A percentile compares a stretch with the other conserved stretches of the same genome.
phyloP scores from a whole-genome alignment of 345 rosid genomes.

The Salix koriyanagi region DNA sequence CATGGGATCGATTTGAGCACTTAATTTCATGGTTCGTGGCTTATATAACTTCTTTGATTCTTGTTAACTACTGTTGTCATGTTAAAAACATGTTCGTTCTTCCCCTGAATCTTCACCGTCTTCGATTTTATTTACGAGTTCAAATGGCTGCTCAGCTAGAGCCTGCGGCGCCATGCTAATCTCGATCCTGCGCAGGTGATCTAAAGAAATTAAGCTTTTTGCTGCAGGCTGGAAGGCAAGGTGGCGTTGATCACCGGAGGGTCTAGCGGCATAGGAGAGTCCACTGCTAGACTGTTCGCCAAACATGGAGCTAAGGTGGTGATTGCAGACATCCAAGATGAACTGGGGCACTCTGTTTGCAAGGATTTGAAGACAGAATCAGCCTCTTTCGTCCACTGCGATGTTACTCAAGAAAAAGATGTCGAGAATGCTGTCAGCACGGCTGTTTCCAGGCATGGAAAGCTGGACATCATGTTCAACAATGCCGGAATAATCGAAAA shows the following conservation, averaged over 20 bases:
- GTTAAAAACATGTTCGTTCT: too few species aligned
- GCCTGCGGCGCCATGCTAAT: too few species aligned
- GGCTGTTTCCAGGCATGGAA: conserved; percentile 4
- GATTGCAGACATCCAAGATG: conserved; percentile 37
- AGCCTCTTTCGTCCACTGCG: conserved; percentile 6
- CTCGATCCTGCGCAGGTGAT: too few species aligned
- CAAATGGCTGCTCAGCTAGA: too few species aligned
- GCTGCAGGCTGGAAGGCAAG: conserved; percentile 33
- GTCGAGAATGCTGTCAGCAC: conserved; percentile 1
- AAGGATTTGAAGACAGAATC: background rate
- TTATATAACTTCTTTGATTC: too few species aligned
- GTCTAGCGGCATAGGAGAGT: conserved; percentile 38
- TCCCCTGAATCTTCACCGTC: too few species aligned
- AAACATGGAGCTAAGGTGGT: conserved; percentile 38
- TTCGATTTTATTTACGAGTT: too few species aligned
- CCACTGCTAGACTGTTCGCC: conserved; percentile 28
- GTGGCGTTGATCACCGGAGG: conserved; percentile 39
- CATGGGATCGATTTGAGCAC: too few species aligned
- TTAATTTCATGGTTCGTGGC: too few species aligned
- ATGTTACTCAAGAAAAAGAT: conserved; percentile 2
- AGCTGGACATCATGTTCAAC: conserved; percentile 15
- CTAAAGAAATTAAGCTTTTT: too few species aligned
- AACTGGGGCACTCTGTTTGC: conserved; percentile 14
- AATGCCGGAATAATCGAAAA: background rate
- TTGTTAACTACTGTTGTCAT: too few species aligned